These are phyloP conservation scores for Dinochytrium kinnereticum DNA, from an alignment of 371 early-diverging fungal species.

Conservation along the genomic window DNA sequence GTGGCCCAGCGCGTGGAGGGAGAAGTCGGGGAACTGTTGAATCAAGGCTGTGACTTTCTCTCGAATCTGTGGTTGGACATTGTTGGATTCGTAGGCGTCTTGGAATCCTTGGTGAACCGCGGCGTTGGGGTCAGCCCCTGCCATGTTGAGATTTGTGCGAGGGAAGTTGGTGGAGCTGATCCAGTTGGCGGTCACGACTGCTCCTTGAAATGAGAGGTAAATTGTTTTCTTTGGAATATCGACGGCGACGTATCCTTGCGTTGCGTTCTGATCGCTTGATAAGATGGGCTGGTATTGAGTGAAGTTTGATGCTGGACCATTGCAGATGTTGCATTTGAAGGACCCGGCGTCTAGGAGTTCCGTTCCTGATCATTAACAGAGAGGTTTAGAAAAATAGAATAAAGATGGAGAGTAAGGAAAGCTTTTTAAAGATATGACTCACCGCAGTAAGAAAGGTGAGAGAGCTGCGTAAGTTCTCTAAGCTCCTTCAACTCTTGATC, in stretches of 20 bases:
- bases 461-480: too few species aligned
- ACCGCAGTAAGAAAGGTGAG: too few species aligned
- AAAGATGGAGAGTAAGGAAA: too few species aligned
- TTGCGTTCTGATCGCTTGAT: neutral
- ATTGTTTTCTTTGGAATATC: neutral
- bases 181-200: neutral
- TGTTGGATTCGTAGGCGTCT: neutral
- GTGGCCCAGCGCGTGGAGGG: conserved; percentile 13
- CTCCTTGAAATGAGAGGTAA: neutral
- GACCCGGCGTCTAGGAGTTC: neutral
- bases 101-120: conserved; percentile 4
- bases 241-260: conserved; percentile 10
- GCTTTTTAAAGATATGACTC: too few species aligned
- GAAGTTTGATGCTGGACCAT: neutral
- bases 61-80: neutral
- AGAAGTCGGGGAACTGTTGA: neutral
- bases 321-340: neutral
- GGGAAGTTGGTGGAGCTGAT: neutral
- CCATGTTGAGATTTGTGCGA: neutral
- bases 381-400: too few species aligned
- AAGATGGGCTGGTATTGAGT: neutral
- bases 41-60: neutral
- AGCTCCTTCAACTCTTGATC: too few species aligned
- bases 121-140: neutral
- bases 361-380: too few species aligned